phyloP scores from a whole-genome alignment of 148 eudicot genomes.

The Rhododendron williamsianum region DNA sequence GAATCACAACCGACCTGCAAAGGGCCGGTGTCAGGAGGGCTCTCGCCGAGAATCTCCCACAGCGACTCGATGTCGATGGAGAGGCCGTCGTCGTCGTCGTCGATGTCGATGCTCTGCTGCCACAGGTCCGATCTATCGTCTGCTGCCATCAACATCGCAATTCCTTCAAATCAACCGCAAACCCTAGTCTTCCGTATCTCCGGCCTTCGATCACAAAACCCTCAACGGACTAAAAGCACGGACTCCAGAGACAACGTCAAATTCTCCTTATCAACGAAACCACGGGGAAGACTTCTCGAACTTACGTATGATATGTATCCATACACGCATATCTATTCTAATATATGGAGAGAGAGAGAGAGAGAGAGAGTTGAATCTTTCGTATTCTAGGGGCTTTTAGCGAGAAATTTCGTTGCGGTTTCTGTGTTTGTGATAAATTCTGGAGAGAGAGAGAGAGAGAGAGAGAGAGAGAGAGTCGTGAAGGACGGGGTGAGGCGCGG shows the following conservation, averaged over 20 bases:
- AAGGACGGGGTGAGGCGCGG: constrained; percentile 4
- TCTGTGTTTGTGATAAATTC: constrained; percentile 4
- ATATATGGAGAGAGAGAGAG: neutral
- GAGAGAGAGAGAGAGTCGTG: neutral
- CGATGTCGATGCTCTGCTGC: neutral
- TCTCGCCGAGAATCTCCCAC: constrained; percentile 28
- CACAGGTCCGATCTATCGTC: constrained; percentile 11
- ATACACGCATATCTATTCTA: too few species aligned
- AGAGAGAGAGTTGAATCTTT: neutral
- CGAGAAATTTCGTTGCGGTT: constrained; percentile 18
- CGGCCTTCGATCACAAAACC: neutral
- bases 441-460: neutral
- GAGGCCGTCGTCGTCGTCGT: constrained; percentile 10
- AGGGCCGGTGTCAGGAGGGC: constrained; percentile 5
- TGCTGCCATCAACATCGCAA: constrained; percentile 28
- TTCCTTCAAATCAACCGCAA: neutral
- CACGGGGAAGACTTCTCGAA: constrained; percentile 5
- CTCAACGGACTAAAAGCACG: neutral
- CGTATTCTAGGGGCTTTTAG: neutral
- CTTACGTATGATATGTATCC: neutral
- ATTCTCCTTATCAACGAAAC: neutral
- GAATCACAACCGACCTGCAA: constrained; percentile 21
- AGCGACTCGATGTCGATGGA: constrained; percentile 35
- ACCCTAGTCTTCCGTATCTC: neutral
- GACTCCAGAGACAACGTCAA: neutral